Evolutionary conservation across 495 filamentous ascomycete genomes (phyloP), one percentile per base, ranked within the genome.

Genomic region (Hypoxylon fuscum): DNA sequence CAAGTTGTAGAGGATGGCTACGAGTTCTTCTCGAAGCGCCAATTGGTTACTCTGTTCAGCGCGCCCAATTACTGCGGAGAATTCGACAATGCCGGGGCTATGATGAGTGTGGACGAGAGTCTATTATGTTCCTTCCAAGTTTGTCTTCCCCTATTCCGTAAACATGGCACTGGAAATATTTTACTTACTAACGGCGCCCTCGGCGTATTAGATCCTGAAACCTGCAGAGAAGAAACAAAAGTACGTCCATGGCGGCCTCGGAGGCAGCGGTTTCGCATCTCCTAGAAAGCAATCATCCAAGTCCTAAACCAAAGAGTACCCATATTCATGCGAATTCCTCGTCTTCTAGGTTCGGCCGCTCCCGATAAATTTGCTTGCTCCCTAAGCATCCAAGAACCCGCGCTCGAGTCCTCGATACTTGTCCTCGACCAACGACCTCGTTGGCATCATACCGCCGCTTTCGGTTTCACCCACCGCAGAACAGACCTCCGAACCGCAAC

Each of bases 171-270:
- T 37, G 15, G 35, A 55, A 23, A 18, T n/a, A n/a, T 18, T 8
- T 41, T 12, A 46, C 62, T 65, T 46, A 65, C 31, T 1, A n/a
- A n/a, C n/a, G n/a, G n/a, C n/a, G 25, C 25, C 1, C 18, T 6
- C 27, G 0, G 12, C 31, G 7, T 37, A 55, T 20, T 67, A 98
- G 94, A 98, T 98, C 77, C 83, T 98, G 80, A 98, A 98, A 82
- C 95, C 95, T 72, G 95, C 95, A 78, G 95, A 98, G 86, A 98
- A 98, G 88, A 98, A 98, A 90, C 94, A 96, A 92, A 98, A 98
- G 92, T 98, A 96, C 85, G 94, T 96, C 74, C 90, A 90, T 81
- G 87, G 88, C 82, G 87, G 90, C 83, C 87, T 93, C 82, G 90
- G 90, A 81, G 85, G 88, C 80, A 86, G 88, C 86, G 88, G 88